Conservation (phyloP, 2,329 filamentous ascomycete species). For the Phoma sp. region DNA sequence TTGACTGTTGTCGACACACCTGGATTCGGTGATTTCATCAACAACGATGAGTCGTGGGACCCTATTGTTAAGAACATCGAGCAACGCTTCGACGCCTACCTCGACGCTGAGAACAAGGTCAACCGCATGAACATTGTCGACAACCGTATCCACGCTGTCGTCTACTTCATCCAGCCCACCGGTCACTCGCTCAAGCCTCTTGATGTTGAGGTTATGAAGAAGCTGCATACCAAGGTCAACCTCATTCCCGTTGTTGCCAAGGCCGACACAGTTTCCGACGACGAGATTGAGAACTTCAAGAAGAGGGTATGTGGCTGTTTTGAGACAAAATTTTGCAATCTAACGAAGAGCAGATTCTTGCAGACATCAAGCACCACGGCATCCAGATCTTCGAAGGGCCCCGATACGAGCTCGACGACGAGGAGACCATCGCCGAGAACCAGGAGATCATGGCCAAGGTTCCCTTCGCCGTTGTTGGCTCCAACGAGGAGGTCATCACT, state of each 20-base stretch:
- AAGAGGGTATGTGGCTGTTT: conserved; percentile 73
- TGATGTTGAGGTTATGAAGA: conserved; percentile 99
- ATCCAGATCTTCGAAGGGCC: conserved; percentile 99
- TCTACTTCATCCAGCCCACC: conserved; percentile 99
- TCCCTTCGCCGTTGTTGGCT: conserved; percentile 96
- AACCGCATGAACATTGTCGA: conserved; percentile 99
- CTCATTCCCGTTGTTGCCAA: conserved; percentile 99
- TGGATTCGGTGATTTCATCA: conserved; percentile 98
- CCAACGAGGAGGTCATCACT: conserved; percentile 90
- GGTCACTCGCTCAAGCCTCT: conserved; percentile 98
- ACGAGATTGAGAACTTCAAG: conserved; percentile 95
- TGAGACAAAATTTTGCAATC: background rate
- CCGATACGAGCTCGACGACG: conserved; percentile 97
- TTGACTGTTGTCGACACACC: conserved; percentile 97
- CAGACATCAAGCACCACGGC: conserved; percentile 94
- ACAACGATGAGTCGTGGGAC: conserved; percentile 99
- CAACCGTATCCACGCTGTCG: conserved; percentile 97
- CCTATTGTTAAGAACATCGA: conserved; percentile 99
- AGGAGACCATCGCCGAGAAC: conserved; percentile 99
- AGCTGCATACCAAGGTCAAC: conserved; percentile 99
- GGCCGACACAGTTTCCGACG: conserved; percentile 95
- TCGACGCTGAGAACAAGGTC: conserved; percentile 99
- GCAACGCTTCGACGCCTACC: conserved; percentile 96
- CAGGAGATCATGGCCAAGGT: conserved; percentile 99
- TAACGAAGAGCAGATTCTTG: conserved; percentile 73